Evolutionary conservation across 176 grass and related monocot genomes (phyloP), one percentile per base, ranked within the genome.

Genomic region (Aegilops tauschii): DNA sequence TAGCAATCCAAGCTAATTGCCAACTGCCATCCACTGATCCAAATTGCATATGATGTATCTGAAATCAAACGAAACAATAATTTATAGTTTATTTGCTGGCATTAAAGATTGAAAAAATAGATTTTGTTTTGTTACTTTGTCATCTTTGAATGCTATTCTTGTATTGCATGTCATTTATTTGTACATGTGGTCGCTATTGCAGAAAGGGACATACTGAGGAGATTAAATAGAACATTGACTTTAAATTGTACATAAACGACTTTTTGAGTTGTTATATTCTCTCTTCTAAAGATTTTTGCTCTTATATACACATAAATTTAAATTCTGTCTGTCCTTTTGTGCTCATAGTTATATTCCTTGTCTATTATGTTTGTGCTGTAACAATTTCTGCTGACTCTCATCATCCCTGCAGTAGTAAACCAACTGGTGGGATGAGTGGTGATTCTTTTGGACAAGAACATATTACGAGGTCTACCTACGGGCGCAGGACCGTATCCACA

Each of bases 321-420:
- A 25, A 25, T 25, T 25, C 23, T 25, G 23, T 25, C 23, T 25
- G 12, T 76, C 16, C 28, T 76, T 76, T 76, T 76, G 45, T 76
- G 45, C 16, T 31, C 73, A 12, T 20, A 31, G 45, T 54, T 5
- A 32, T 52, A 20, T 76, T 76, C 45, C 28, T 76, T 54, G 30
- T 54, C 27, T 54, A 20, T 76, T 76, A 47, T 47, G 73, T 44
- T 73, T 70, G 40, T 63, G 68, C 54, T 76, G 6, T 58, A 61
- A 81, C 61, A 78, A 77, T 79, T 81, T 83, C 45, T 91, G 67
- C 44, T 80, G 80, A 61, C 11, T 63, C 13, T 81, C 3, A 90
- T 83, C 2, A 88, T 80, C 76, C 71, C 61, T 97, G 86, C 89
- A 96, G 94, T 92, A 99, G 97, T 92, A 99, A 94, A 85, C 92